A percentile compares a stretch with the other conserved stretches of the same genome.
phyloP scores from a whole-genome alignment of 73 alveolate species.

The Tetrahymena borealis region DNA sequence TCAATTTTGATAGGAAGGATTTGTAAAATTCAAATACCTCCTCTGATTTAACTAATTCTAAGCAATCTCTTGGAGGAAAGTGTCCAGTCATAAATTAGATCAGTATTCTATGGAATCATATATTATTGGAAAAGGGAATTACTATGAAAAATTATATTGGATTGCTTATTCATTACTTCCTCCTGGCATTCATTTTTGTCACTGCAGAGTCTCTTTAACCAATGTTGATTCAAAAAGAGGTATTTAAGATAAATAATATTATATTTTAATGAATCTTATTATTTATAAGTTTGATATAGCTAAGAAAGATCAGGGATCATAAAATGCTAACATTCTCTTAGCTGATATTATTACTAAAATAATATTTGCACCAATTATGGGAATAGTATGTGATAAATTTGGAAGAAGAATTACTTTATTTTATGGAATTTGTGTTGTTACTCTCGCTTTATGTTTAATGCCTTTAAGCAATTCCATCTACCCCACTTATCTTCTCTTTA shows the following conservation, averaged over 20 bases:
- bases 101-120: background rate
- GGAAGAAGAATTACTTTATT: constrained; percentile 30
- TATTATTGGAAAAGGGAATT: background rate
- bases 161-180: background rate
- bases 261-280: background rate
- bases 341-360: constrained; percentile 29
- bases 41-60: background rate
- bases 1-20: too few relatives aligned
- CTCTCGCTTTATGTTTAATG: constrained; percentile 10
- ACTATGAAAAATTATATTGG: background rate
- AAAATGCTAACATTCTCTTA: constrained; percentile 34
- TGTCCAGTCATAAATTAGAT: background rate
- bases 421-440: constrained; percentile 13
- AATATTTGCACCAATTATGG: constrained; percentile 35
- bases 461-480: constrained; percentile 18
- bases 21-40: background rate
- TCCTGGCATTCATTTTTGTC: background rate
- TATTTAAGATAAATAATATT: background rate
- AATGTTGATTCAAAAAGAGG: background rate
- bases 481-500: constrained; percentile 28
- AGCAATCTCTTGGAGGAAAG: background rate
- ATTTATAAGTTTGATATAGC: background rate
- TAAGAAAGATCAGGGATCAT: background rate
- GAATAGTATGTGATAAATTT: constrained; percentile 28
- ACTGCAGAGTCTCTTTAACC: background rate